These are phyloP conservation scores for Butyriboletus appendiculatus DNA, from an alignment of 1,284 basidiomycete genomes.

Conservation along the genomic window DNA sequence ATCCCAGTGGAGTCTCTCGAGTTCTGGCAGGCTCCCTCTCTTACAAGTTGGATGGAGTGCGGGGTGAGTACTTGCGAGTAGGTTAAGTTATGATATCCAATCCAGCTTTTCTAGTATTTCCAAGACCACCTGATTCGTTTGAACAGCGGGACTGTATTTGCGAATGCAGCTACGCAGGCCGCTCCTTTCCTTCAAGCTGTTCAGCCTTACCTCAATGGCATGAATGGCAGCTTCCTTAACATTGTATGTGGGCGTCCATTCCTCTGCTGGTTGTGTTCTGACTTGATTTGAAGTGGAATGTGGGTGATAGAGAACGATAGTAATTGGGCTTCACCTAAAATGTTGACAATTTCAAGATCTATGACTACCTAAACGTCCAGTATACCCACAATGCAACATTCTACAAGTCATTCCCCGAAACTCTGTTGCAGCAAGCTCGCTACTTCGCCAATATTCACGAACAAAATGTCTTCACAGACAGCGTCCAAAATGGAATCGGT, in stretches of 20 bases:
- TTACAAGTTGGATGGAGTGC: constrained; percentile 37
- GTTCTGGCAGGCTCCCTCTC: constrained; percentile 27
- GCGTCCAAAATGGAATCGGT: constrained; percentile 40
- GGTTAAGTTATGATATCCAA: neutral
- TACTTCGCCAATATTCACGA: constrained; percentile 54
- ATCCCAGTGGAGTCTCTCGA: constrained; percentile 34
- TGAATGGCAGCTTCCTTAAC: constrained; percentile 44
- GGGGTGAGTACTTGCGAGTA: constrained; percentile 13
- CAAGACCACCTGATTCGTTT: constrained; percentile 25
- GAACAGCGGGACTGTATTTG: constrained; percentile 37
- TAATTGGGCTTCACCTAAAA: neutral
- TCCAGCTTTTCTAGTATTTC: constrained; percentile 27
- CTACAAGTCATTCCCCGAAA: constrained; percentile 33
- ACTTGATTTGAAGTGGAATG: constrained; percentile 32
- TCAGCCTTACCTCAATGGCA: constrained; percentile 39
- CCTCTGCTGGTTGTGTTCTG: constrained; percentile 2
- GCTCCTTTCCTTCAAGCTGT: constrained; percentile 45
- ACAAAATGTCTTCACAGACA: constrained; percentile 47
- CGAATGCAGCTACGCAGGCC: constrained; percentile 34
- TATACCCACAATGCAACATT: constrained; percentile 51
- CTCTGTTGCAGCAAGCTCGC: constrained; percentile 40
- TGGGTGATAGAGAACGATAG: constrained; percentile 10
- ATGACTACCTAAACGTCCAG: constrained; percentile 53
- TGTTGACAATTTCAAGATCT: constrained; percentile 37
- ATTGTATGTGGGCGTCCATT: constrained; percentile 32